A percentile compares a stretch with the other conserved stretches of the same genome.
These are phyloP conservation scores for Amylocystis lapponica DNA, from an alignment of 768 basidiomycete genomes.

Conservation along the genomic window DNA sequence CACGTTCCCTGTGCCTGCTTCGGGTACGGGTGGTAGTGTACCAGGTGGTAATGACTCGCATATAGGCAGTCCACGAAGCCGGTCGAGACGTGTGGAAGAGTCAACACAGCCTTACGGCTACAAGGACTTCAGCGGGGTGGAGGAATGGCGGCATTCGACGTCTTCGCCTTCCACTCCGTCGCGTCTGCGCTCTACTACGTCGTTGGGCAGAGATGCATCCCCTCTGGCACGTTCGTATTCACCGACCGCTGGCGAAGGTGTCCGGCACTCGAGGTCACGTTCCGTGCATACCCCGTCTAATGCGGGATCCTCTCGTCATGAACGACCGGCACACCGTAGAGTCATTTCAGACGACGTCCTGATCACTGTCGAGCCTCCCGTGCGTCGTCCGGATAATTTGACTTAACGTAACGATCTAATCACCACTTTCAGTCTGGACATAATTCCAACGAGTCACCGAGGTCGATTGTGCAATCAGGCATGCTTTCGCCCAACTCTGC, in stretches of 20 bases:
- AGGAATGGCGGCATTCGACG: too few species aligned
- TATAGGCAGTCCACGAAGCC: background rate
- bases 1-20: constrained; percentile 9
- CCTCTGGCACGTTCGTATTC: constrained; percentile 1
- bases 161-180: too few species aligned
- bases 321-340: constrained; percentile 5
- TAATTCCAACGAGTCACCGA: constrained; percentile 15
- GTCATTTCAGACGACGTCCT: constrained; percentile 8
- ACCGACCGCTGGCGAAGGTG: background rate
- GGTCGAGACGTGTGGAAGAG: background rate
- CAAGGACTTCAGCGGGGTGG: too few species aligned
- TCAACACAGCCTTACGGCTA: too few species aligned
- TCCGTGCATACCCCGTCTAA: background rate
- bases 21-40: background rate
- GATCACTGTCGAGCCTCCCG: constrained; percentile 20
- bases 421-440: constrained; percentile 13
- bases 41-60: constrained; percentile 1
- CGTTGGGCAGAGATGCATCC: background rate
- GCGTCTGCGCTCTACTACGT: too few species aligned
- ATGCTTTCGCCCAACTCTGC: constrained; percentile 16
- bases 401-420: background rate
- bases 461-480: constrained; percentile 4
- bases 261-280: constrained; percentile 1
- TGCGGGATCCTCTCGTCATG: background rate
- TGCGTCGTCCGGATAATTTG: constrained; percentile 11